Base-by-base conservation (phyloP, 1,284 basidiomycete genomes). In the Leucoagaricus sp. region DNA sequence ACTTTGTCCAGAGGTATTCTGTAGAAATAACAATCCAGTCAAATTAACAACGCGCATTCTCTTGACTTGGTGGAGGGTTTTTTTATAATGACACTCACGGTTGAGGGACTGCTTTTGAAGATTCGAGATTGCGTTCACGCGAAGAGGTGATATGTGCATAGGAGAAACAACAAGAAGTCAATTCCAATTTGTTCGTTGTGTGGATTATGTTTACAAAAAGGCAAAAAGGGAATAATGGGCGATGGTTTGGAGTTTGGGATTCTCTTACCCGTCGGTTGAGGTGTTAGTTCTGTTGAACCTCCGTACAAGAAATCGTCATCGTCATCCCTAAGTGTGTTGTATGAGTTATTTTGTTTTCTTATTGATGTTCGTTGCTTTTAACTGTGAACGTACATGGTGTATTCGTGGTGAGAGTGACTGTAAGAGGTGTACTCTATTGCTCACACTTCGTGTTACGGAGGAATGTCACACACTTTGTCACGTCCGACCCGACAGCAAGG, bases 301-400 rank as follows among this genome's bases (percentile, higher is more conserved):
- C 88, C 87, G 63, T 90, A 90, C 59, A 90, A 75, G 69, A 86
- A 90, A 44, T 86, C 88, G 68, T 90, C 88, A 70, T 90, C 86
- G 70, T 89, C 88, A 67, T 87, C 86, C 76, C 76, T 79, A n/a
- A n/a, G 34, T 19, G 58, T 26, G 41, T 19, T 50, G n/a, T 13
- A 49, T 56, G 21, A 56, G 42, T 33, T 26, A 38, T 19, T 29
- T 26, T 17, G 7, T 21, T 41, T 41, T 28, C 36, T 17, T 19
- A 21, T 38, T 23, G 17, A 45, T 34, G 44, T 41, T 25, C 44
- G 58, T 13, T 41, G 49, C 12, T 33, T 33, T 12, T 12, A 12
- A 38, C 36, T 15, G 15, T 9, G 5, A 50, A 53, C 53, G 36
- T 58, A 54, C 48, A 58, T 54, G 48, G 40, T 42, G 34, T 48